Base-by-base conservation (phyloP, 1,139 yeast genomes). In the Yamadazyma atlantica region DNA sequence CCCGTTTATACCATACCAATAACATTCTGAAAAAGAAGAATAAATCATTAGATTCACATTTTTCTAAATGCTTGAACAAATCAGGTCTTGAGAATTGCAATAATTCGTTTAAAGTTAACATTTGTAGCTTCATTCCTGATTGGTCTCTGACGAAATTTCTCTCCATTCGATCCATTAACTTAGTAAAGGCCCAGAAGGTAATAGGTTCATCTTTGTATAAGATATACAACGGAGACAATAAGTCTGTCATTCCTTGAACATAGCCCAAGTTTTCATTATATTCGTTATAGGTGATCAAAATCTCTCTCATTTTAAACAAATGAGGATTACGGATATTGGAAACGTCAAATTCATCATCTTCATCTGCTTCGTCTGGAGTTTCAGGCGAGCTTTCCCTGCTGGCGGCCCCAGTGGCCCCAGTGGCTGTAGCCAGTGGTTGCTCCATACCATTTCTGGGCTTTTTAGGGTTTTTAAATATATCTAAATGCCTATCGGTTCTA, bases 241-340 rank as follows among this genome's bases (percentile, higher is more conserved):
- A 66, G 58, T 92, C 99, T 7, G 95, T 82, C 99, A 92, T 92
- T 2, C 99, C 99, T 63, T 92, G 99, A 16, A 92, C 96, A 55
- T 92, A 92, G 0, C 98, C 98, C 50, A 94, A 64, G 48, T 88
- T 84, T 34, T 68, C 71, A 58, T 92, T 92, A 58, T 81, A 77
- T 59, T 86, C 90, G 58, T 92, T 90, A 55, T 85, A 92, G 1
- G 97, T 87, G 40, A 88, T 72, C 31, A 92, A 69, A 46, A 94
- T 85, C 50, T 86, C 90, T 51, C 89, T 77, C 66, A 92, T 66
- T 37, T 68, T 75, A 45, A 78, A 74, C 43, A 92, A 66, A 60
- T 92, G 90, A 9, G 81, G 78, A 51, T 84, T 84, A 36, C 63
- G 69, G 36, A 86, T 77, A 46, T 77, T 66, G 21, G 79, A 63